Conservation (phyloP, 352 stramenopile species). For the Pythium sp. region DNA sequence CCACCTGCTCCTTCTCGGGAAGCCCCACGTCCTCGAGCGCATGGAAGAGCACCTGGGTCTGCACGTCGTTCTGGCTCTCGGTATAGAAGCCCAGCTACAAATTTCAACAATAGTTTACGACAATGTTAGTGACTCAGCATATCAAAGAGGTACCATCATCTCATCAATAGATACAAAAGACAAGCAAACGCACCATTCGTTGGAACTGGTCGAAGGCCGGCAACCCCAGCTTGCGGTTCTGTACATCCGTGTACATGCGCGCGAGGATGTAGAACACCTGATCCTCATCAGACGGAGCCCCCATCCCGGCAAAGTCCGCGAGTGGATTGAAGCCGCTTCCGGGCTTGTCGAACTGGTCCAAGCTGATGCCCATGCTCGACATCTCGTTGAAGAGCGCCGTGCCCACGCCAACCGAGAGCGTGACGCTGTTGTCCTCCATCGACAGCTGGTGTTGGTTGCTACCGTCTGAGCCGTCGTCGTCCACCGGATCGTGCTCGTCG, state of each 20-base stretch:
- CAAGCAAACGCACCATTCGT: conserved; percentile 55
- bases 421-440: conserved; percentile 19
- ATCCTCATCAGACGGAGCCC: conserved; percentile 39
- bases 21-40: conserved; percentile 57
- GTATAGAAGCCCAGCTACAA: conserved; percentile 77
- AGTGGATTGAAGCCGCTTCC: conserved; percentile 23
- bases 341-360: conserved; percentile 59
- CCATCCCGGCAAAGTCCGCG: conserved; percentile 42
- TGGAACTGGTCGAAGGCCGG: conserved; percentile 84
- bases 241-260: conserved; percentile 69
- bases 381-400: conserved; percentile 67
- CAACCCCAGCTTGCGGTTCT: conserved; percentile 68
- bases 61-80: conserved; percentile 63
- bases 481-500: conserved; percentile 31
- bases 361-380: conserved; percentile 72
- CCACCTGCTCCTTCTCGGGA: conserved; percentile 54
- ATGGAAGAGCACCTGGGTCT: conserved; percentile 79
- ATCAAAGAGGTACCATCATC: background rate
- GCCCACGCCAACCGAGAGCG: conserved; percentile 32
- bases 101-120: background rate
- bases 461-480: conserved; percentile 10
- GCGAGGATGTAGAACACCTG: conserved; percentile 83
- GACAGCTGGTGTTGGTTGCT: conserved; percentile 13
- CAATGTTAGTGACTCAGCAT: conserved; percentile 8
- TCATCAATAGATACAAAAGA: too few relatives aligned